Evolutionary conservation across 345 rosid species (phyloP), one percentile per base, ranked within the genome.

Genomic region (Moringa oleifera): DNA sequence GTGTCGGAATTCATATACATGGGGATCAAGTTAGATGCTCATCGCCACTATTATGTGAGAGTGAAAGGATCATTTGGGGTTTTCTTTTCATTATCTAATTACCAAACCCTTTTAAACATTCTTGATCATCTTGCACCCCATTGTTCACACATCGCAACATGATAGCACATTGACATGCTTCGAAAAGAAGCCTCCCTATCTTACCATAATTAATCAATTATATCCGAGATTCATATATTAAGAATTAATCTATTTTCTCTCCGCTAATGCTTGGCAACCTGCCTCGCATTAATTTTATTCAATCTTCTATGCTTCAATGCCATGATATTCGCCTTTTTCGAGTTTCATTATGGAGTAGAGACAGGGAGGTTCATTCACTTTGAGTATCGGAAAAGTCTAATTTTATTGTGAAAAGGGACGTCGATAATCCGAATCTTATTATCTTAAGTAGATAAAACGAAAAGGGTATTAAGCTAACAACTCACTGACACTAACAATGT

Each of bases 101-200:
- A 20, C 25, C 61, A 20, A 58, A 20, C 9, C 5, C 25, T 23
- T 68, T 68, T 20, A 25, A 61, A 54, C 50, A 18, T 41, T 41
- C 59, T 46, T 23, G 52, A 20, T 6, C 2, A 57, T 24, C 37
- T 55, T 71, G 64, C 60, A 64, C 72, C 64, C 64, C 75, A 70
- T 54, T 66, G 23, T 49, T 49, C 64, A 70, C 57, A 45, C 75
- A 75, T 58, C 46, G 18, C 62, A 70, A 57, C 71, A 57, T 67
- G 63, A 33, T 28, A 45, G 51, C 70, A 50, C 59, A 57, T 59
- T 47, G 37, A 20, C 56, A 49, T 64, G 73, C 63, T 55, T 62
- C 65, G 23, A 33, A 33, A n/a, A n/a, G n/a, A n/a, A n/a, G n/a
- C n/a, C n/a, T n/a, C n/a, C n/a, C n/a, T n/a, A n/a, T n/a, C n/a